Conservation (phyloP, 352 stramenopile species). For the Pilasporangium apinafurcum region DNA sequence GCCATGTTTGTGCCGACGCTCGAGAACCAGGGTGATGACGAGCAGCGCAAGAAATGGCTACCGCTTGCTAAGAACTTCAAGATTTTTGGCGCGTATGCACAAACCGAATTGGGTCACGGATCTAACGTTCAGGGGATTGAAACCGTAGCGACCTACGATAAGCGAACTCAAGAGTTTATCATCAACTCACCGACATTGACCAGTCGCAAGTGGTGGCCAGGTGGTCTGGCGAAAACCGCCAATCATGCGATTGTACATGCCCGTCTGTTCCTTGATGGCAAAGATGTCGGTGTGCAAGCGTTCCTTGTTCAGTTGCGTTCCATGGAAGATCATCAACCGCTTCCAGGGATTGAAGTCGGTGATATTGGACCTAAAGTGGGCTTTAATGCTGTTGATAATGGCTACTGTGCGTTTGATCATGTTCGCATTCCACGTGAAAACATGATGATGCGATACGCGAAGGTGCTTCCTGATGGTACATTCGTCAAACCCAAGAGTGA, state of each 20-base stretch:
- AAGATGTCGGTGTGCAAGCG: conserved; percentile 84
- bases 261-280: conserved; percentile 29
- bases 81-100: conserved; percentile 81
- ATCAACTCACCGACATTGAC: conserved; percentile 94
- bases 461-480: conserved; percentile 47
- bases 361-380: conserved; percentile 93
- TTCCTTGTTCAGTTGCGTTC: conserved; percentile 91
- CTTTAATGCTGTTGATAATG: conserved; percentile 91
- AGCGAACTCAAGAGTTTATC: conserved; percentile 86
- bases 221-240: conserved; percentile 79
- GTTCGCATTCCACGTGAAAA: conserved; percentile 78
- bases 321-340: conserved; percentile 58
- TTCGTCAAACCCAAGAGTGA: conserved; percentile 56
- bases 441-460: conserved; percentile 45
- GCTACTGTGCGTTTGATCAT: conserved; percentile 81
- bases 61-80: conserved; percentile 48
- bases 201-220: conserved; percentile 95
- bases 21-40: conserved; percentile 48
- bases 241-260: conserved; percentile 89
- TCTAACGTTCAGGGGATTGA: conserved; percentile 75
- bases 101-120: conserved; percentile 88
- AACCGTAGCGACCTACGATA: conserved; percentile 84
- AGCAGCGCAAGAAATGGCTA: conserved; percentile 63
- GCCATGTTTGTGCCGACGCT: conserved; percentile 68
- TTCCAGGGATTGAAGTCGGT: conserved; percentile 84